phyloP scores from a whole-genome alignment of 495 filamentous ascomycete species.

The Xylaria longipes region DNA sequence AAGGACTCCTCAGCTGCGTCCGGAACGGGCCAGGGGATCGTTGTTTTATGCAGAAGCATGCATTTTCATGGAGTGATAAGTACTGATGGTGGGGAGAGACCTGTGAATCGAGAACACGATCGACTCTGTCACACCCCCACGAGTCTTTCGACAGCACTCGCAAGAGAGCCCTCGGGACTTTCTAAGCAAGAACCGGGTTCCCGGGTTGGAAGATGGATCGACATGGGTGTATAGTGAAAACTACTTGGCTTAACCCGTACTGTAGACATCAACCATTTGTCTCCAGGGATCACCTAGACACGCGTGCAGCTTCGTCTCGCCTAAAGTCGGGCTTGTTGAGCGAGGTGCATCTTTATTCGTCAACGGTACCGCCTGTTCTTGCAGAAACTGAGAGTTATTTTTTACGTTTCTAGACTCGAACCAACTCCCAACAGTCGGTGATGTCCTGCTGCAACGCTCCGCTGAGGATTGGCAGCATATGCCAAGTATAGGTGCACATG shows the following conservation, averaged over 20 bases:
- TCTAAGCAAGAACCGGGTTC: slow-evolving; percentile 23
- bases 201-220: slow-evolving; percentile 12
- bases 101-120: slow-evolving; percentile 22
- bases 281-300: slow-evolving; percentile 18
- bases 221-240: slow-evolving; percentile 16
- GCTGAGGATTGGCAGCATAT: slow-evolving; percentile 8
- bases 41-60: slow-evolving; percentile 4
- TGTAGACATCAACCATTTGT: background rate
- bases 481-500: slow-evolving; percentile 15
- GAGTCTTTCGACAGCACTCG: slow-evolving; percentile 16
- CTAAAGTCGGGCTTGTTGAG: slow-evolving; percentile 3
- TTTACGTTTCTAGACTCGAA: slow-evolving; percentile 8
- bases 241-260: background rate
- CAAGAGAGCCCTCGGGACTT: background rate
- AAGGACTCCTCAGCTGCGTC: background rate
- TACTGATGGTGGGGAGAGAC: slow-evolving; percentile 15
- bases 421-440: background rate
- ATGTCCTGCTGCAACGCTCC: slow-evolving; percentile 9
- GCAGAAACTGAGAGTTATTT: background rate
- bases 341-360: slow-evolving; percentile 19
- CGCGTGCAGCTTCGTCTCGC: slow-evolving; percentile 21
- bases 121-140: slow-evolving; percentile 15
- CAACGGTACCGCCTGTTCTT: background rate
- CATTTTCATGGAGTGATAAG: slow-evolving; percentile 2
- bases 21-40: background rate